phyloP scores from a whole-genome alignment of 1,284 basidiomycete species.

The Neonothopanus nambi region DNA sequence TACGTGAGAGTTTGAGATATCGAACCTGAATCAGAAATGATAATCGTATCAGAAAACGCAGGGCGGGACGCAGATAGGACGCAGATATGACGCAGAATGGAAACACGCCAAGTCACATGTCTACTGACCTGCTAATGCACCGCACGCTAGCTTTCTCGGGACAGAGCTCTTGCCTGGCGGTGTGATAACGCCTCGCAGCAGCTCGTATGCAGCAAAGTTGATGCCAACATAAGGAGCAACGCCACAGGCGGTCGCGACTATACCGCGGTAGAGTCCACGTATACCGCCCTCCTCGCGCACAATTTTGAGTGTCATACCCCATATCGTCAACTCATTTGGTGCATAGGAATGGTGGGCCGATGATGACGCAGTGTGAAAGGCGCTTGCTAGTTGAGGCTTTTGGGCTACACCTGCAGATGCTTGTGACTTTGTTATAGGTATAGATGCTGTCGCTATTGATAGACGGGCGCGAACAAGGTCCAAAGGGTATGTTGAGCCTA shows the following conservation, averaged over 20 bases:
- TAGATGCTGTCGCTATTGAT: constrained; percentile 86
- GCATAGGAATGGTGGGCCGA: constrained; percentile 39
- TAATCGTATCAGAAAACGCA: too few species aligned
- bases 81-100: not conserved
- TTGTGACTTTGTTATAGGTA: constrained; percentile 36
- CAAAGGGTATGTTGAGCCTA: constrained; percentile 89
- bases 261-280: constrained; percentile 83
- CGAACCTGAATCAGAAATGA: constrained; percentile 48
- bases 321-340: constrained; percentile 69
- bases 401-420: constrained; percentile 15
- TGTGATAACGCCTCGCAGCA: constrained; percentile 68
- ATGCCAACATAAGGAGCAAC: constrained; percentile 93
- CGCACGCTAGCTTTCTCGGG: constrained; percentile 68
- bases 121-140: constrained; percentile 70
- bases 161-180: constrained; percentile 73
- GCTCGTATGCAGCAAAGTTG: constrained; percentile 82
- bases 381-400: constrained; percentile 43
- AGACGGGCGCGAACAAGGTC: constrained; percentile 92
- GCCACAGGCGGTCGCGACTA: constrained; percentile 86
- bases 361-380: constrained; percentile 54
- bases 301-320: constrained; percentile 89
- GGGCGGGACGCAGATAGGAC: too few species aligned
- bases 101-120: constrained; percentile 3
- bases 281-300: constrained; percentile 90
- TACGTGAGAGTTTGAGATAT: constrained; percentile 95